Evolutionary conservation across 169 alveolate genomes (phyloP).

Genomic region (Theileria equi): DNA sequence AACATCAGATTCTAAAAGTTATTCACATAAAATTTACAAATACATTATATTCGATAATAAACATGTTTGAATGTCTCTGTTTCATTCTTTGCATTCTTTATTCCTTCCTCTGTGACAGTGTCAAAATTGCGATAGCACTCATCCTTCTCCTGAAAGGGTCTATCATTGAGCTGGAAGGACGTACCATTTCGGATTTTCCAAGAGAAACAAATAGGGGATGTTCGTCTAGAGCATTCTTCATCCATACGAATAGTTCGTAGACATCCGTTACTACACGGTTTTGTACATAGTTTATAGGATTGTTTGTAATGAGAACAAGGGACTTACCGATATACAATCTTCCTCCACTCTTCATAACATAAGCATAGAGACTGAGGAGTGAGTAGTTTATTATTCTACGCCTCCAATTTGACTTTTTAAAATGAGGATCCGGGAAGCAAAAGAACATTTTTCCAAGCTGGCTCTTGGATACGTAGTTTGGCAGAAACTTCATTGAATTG

Average conservation of each 20-base stretch:
- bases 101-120: conserved; percentile 25
- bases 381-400: conserved; percentile 80
- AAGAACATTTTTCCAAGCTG: conserved; percentile 82
- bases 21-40: neutral
- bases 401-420: conserved; percentile 83
- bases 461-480: conserved; percentile 79
- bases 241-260: conserved; percentile 78
- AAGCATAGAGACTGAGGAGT: conserved; percentile 71
- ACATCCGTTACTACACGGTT: conserved; percentile 79
- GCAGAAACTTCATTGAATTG: conserved; percentile 84
- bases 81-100: conserved; percentile 1
- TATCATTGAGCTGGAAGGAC: neutral
- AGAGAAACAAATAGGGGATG: conserved; percentile 18
- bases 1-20: neutral
- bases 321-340: conserved; percentile 66
- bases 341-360: conserved; percentile 63
- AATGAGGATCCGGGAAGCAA: conserved; percentile 90
- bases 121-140: conserved; percentile 13
- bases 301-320: neutral
- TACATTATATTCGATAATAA: neutral
- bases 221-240: conserved; percentile 21
- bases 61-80: conserved; percentile 1
- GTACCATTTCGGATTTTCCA: neutral
- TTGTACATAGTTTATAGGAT: neutral
- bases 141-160: conserved; percentile 11